These are phyloP conservation scores for Aspergillus ochraceoroseus DNA, from an alignment of 2,329 filamentous ascomycete genomes.

Conservation along the genomic window DNA sequence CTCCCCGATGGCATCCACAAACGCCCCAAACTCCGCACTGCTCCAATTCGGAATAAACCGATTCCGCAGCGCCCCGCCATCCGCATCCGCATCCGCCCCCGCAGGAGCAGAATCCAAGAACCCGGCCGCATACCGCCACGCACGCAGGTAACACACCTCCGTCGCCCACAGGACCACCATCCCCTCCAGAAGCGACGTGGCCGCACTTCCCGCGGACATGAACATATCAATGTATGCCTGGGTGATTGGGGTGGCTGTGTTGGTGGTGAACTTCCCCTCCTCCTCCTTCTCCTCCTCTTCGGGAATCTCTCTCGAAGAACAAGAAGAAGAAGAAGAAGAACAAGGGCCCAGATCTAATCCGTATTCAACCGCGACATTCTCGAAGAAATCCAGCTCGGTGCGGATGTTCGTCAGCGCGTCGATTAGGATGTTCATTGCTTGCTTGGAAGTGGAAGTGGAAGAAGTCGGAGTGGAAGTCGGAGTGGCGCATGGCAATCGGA, in stretches of 20 bases:
- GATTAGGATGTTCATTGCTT: conserved; percentile 60
- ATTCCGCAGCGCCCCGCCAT: conserved; percentile 60
- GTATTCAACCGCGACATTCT: conserved; percentile 59
- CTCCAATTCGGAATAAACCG: conserved; percentile 68
- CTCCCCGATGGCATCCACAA: conserved; percentile 53
- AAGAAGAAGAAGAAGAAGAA: too few species aligned
- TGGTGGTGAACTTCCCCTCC: conserved; percentile 9
- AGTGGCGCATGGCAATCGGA: conserved; percentile 48
- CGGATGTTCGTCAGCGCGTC: conserved; percentile 62
- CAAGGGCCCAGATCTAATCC: conserved; percentile 47
- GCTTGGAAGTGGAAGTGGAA: too few species aligned
- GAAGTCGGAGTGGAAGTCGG: conserved; percentile 12
- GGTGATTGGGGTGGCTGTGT: conserved; percentile 48
- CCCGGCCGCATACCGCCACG: conserved; percentile 49
- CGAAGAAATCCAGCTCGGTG: conserved; percentile 63
- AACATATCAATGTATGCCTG: conserved; percentile 56
- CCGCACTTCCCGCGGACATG: conserved; percentile 51
- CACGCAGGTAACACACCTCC: conserved; percentile 59
- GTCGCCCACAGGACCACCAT: conserved; percentile 73
- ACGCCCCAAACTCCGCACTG: conserved; percentile 54
- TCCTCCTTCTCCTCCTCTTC: conserved; percentile 18
- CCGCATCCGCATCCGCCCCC: conserved; percentile 47
- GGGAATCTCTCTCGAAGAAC: conserved; percentile 28
- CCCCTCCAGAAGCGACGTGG: conserved; percentile 58
- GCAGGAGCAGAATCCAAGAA: conserved; percentile 30